A percentile compares a stretch with the other conserved stretches of the same genome.
Evolutionary conservation across 257 asterid genomes (phyloP).

Genomic region (Anisodus acutangulus): DNA sequence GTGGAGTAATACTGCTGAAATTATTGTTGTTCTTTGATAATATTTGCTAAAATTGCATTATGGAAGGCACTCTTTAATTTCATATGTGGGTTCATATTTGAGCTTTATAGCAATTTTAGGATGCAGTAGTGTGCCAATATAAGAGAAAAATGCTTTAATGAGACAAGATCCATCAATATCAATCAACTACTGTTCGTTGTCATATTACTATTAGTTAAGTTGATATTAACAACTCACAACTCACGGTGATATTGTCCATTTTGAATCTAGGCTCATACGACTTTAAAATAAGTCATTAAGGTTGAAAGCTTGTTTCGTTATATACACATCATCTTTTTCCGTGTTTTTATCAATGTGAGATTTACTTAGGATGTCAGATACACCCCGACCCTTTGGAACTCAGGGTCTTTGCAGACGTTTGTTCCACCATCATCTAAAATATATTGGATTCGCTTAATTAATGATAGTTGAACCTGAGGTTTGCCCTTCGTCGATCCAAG

Average conservation of each 20-base stretch:
- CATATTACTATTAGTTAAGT: neutral
- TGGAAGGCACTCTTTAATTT: too few species aligned
- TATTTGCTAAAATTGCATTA: too few species aligned
- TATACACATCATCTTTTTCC: neutral
- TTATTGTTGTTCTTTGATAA: neutral
- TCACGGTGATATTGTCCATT: neutral
- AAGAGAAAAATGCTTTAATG: too few species aligned
- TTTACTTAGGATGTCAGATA: neutral
- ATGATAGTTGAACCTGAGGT: neutral
- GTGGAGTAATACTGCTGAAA: slow-evolving; percentile 13
- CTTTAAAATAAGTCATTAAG: neutral
- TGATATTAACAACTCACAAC: too few species aligned
- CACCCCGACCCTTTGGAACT: neutral
- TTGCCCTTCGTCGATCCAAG: neutral
- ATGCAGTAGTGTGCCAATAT: too few species aligned
- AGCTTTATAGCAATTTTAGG: neutral
- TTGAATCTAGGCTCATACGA: neutral
- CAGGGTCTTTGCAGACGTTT: too few species aligned
- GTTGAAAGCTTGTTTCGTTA: neutral
- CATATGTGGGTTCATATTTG: neutral
- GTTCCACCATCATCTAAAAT: neutral
- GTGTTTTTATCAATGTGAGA: neutral
- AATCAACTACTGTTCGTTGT: too few species aligned
- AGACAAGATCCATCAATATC: too few species aligned
- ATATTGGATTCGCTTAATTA: too few species aligned